Conservation (phyloP, 2,329 filamentous ascomycete genomes). For the Rhinocladiella mackenziei region DNA sequence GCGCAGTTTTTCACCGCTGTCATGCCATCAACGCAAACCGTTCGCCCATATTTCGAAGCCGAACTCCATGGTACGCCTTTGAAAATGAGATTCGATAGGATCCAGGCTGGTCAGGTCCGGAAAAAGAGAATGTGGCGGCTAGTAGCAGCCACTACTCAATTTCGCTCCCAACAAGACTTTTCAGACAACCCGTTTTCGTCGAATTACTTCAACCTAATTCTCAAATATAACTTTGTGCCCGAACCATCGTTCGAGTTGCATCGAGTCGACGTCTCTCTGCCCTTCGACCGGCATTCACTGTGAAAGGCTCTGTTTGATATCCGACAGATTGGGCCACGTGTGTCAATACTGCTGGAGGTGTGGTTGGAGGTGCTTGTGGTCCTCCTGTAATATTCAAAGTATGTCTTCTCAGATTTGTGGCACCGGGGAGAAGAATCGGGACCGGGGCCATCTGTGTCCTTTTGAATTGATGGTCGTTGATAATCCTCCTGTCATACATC, state of each 20-base stretch:
- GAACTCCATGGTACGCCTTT: background rate
- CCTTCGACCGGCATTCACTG: conserved; percentile 25
- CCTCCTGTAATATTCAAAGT: conserved; percentile 7
- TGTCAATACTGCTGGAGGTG: conserved; percentile 18
- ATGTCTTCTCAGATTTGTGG: conserved; percentile 8
- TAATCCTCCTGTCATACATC: conserved; percentile 41
- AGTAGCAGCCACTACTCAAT: background rate
- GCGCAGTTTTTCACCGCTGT: background rate
- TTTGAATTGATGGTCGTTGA: conserved; percentile 43
- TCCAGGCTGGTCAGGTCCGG: no score
- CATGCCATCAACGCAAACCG: background rate
- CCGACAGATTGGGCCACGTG: conserved; percentile 20
- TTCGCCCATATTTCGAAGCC: background rate
- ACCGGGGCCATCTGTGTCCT: conserved; percentile 40
- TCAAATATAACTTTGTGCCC: conserved; percentile 22
- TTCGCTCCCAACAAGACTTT: background rate
- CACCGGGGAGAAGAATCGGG: conserved; percentile 27
- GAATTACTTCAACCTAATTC: background rate
- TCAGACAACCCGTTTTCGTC: background rate
- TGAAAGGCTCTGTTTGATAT: conserved; percentile 24
- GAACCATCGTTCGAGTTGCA: conserved; percentile 23
- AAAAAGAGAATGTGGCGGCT: no score
- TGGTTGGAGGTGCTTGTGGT: conserved; percentile 22
- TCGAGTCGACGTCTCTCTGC: conserved; percentile 28
- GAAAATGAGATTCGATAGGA: no score